Evolutionary conservation across 176 grass and related monocot species (phyloP), one percentile per base, ranked within the genome.

Genomic region (Musa acuminata): DNA sequence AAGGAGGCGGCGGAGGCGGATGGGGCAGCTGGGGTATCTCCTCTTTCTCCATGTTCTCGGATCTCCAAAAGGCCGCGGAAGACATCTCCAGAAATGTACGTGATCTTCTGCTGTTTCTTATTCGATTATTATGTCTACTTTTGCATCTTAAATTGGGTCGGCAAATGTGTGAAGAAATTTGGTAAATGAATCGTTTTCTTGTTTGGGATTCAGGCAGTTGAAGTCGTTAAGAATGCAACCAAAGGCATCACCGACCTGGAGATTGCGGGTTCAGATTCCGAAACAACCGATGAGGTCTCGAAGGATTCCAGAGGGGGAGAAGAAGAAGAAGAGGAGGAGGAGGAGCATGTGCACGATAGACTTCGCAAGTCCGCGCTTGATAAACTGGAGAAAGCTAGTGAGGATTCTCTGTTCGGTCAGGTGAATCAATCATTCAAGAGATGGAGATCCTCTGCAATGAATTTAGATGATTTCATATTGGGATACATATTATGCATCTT

Each of bases 381-480:
- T 13, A 98, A 82, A 65, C 80, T 94, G 75, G 95, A 98, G 76
- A 76, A 89, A 1, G 95, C 95, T 16, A 81, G 88, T 52, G 86
- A 94, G 84, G 88, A 98, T 55, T 91, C 95, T 12, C 68, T 98
- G 26, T 81, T 98, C 27, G 90, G 95, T 23, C 90, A 98, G 90
- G 95, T 72, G 74, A 87, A 78, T 69, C 24, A 67, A 65, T 86
- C 58, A 62, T 50, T 7, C 8, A 49, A 35, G 29, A 35, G 29
- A 35, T 35, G 17, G 9, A 48, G 26, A 50, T 69, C 27, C 1
- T 20, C 14, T 67, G 73, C 14, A 25, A 65, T 65, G 1, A 65
- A 4, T 90, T 57, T 88, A 88, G 76, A 23, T n/a, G 23, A 51
- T 22, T 60, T 65, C 8, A 78, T 54, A 22, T n/a, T 49, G 62